These are phyloP conservation scores for Kurtzmaniella quercitrusa DNA, from an alignment of 1,139 yeast species.

Conservation along the genomic window DNA sequence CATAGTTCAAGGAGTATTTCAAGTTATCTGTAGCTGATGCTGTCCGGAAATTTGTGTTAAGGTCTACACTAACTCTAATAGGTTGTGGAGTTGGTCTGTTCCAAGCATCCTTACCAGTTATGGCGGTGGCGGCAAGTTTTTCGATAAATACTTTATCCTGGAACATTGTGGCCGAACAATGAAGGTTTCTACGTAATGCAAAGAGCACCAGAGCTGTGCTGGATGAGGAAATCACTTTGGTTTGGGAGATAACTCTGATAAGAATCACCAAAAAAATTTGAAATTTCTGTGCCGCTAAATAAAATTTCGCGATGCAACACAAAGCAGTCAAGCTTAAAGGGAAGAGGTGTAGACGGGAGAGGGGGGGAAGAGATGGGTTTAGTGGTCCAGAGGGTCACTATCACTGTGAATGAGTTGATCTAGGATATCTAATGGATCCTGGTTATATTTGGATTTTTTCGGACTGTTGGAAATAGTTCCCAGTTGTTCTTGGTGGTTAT, in stretches of 20 bases:
- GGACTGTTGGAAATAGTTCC: too few species aligned
- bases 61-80: constrained; percentile 51
- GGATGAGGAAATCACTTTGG: constrained; percentile 8
- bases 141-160: constrained; percentile 56
- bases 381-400: constrained; percentile 2
- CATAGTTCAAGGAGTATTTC: constrained; percentile 80
- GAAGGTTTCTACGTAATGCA: constrained; percentile 13
- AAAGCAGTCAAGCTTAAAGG: too few species aligned
- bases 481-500: too few species aligned
- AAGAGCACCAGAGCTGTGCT: constrained; percentile 17
- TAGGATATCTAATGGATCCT: constrained; percentile 1
- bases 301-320: not conserved
- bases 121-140: constrained; percentile 56
- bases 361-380: not conserved
- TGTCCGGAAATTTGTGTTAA: constrained; percentile 63
- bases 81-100: constrained; percentile 68
- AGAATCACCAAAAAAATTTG: not conserved
- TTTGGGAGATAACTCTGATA: not conserved
- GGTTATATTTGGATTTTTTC: too few species aligned
- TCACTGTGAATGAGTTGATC: constrained; percentile 2
- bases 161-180: constrained; percentile 16
- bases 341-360: too few species aligned
- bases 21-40: constrained; percentile 78
- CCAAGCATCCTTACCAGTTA: constrained; percentile 78
- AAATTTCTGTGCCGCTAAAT: not conserved